Evolutionary conservation across 148 eudicot genomes (phyloP), one percentile per base, ranked within the genome.

Genomic region (Chenopodium formosanum): DNA sequence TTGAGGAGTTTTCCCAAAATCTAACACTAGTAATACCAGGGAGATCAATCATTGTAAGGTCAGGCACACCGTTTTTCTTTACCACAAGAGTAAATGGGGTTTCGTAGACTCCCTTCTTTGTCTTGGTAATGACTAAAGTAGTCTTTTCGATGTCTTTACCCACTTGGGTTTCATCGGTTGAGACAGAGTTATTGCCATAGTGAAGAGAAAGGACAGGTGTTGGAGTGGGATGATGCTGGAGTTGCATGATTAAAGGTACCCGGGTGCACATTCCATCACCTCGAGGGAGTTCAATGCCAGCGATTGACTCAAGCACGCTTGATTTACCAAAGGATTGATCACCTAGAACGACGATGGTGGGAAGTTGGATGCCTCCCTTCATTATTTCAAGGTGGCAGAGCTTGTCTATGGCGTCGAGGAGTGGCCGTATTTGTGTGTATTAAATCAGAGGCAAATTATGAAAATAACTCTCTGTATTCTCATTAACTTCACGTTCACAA

Each of bases 41-140:
- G 17, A 84, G 81, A 67, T 89, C 89, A 23, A 88, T 86, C 90
- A 88, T 88, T 1, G 87, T 88, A 53, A 88, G 84, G 73, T 88
- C 90, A 1, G 90, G 90, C 13, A 89, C 86, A 12, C 89, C 87
- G 40, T 81, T 22, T 8, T 81, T 85, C 76, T 73, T 72, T 0
- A 81, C 82, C 10, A 65, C 63, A 0, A 85, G 84, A 6, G 78
- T 81, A 2, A 85, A 48, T 23, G 83, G 84, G 40, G 65, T 46
- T 34, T 81, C 29, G 7, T 78, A 62, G 6, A 73, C 74, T 9
- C 81, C 85, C 71, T 78, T 78, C 1, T 52, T 53, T 0, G 46
- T 22, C 14, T 85, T 85, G 2, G 85, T 85, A 6, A 85, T 73
- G 7, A 79, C 77, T 23, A 20, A 12, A 4, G 87, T 82, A 4